A percentile compares a stretch with the other conserved stretches of the same genome.
Conservation (phyloP, 1,284 basidiomycete species). For the Cerioporus squamosus region DNA sequence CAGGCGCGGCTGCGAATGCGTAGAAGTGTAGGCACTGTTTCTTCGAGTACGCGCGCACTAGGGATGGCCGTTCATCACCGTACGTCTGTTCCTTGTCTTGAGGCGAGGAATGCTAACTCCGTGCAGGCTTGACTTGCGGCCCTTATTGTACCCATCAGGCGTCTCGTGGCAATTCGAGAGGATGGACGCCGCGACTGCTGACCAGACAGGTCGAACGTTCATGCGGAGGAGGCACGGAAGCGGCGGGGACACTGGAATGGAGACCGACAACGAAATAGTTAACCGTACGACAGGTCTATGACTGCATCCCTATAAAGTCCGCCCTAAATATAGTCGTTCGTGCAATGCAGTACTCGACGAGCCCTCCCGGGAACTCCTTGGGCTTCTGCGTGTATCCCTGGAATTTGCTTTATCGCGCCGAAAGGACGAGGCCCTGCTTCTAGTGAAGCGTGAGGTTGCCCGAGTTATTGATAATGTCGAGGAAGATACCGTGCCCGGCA, state of each 20-base stretch:
- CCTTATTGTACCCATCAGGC: conserved; percentile 93
- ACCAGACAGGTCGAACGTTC: conserved; percentile 64
- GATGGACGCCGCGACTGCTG: conserved; percentile 86
- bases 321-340: conserved; percentile 99
- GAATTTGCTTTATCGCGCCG: too few relatives aligned
- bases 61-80: conserved; percentile 99
- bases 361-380: conserved; percentile 85
- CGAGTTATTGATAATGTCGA: too few relatives aligned
- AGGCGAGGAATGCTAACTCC: background rate
- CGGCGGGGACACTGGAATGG: conserved; percentile 8
- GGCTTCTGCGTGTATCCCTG: conserved; percentile 89
- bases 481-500: too few relatives aligned
- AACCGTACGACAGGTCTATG: too few relatives aligned
- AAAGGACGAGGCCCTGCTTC: too few relatives aligned
- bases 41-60: conserved; percentile 95
- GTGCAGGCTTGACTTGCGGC: conserved; percentile 91
- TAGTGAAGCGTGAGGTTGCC: too few relatives aligned
- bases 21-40: conserved; percentile 98
- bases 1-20: conserved; percentile 96
- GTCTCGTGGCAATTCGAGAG: conserved; percentile 97
- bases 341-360: conserved; percentile 98
- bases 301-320: conserved; percentile 89
- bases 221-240: conserved; percentile 24
- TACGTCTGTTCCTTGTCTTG: conserved; percentile 41
- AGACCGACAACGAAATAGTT: too few relatives aligned